Evolutionary conservation across 257 asterid species (phyloP).

Genomic region (Nemophila menziesii): DNA sequence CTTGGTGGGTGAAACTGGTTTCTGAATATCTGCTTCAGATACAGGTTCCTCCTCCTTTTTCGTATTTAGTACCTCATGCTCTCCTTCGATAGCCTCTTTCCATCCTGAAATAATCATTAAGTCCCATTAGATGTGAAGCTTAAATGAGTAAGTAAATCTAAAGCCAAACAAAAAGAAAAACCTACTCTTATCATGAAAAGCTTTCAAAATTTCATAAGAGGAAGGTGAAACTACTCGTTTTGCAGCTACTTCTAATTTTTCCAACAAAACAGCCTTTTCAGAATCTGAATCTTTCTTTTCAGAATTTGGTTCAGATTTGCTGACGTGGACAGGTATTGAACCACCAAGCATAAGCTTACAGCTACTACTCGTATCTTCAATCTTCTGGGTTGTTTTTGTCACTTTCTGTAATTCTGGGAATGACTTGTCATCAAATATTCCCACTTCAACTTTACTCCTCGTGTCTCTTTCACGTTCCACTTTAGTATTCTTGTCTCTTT

Average conservation of each 20-base stretch:
- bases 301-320: conserved; percentile 19
- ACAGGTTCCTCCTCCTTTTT: too few species aligned
- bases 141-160: neutral
- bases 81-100: conserved; percentile 64
- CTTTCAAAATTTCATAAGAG: conserved; percentile 39
- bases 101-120: conserved; percentile 43
- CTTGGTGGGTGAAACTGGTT: conserved; percentile 6
- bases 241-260: conserved; percentile 26
- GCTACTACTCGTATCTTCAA: conserved; percentile 28
- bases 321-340: conserved; percentile 53
- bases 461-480: too few species aligned
- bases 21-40: too few species aligned
- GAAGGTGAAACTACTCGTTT: conserved; percentile 25
- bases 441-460: conserved; percentile 51
- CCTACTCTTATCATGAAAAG: conserved; percentile 66
- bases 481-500: conserved; percentile 37
- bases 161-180: neutral
- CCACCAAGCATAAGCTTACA: conserved; percentile 79
- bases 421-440: conserved; percentile 26
- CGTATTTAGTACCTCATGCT: conserved; percentile 53
- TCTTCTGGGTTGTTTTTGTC: conserved; percentile 11
- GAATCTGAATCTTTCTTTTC: conserved; percentile 22
- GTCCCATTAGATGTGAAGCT: conserved; percentile 1
- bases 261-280: conserved; percentile 16
- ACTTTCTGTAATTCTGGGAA: conserved; percentile 20